Evolutionary conservation across 148 eudicot genomes (phyloP).

Genomic region (Oxyria digyna): DNA sequence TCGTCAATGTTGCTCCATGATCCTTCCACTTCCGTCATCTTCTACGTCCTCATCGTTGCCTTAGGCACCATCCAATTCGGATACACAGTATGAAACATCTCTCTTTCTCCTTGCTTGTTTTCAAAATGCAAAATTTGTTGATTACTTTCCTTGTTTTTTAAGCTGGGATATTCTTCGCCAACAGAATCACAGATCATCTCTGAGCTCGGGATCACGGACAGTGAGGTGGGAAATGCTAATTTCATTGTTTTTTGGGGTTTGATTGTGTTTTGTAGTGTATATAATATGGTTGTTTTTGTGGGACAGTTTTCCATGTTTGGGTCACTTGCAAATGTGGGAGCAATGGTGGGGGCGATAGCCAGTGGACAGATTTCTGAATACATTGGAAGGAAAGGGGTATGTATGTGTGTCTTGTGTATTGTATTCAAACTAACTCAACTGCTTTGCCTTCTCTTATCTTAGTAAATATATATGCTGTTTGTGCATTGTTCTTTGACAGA

Average conservation of each 20-base stretch:
- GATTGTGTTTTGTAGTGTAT: too few species aligned
- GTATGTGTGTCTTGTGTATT: too few species aligned
- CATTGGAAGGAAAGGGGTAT: slow-evolving; percentile 88
- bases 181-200: slow-evolving; percentile 54
- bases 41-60: slow-evolving; percentile 64
- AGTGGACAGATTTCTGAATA: slow-evolving; percentile 83
- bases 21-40: slow-evolving; percentile 43
- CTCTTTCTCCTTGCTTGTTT: too few species aligned
- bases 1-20: slow-evolving; percentile 51
- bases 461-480: too few species aligned
- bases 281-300: too few species aligned
- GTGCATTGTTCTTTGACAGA: too few species aligned
- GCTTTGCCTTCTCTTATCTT: background rate
- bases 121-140: too few species aligned
- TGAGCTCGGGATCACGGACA: slow-evolving; percentile 56
- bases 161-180: slow-evolving; percentile 90
- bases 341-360: slow-evolving; percentile 94
- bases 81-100: slow-evolving; percentile 40
- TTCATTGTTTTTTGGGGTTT: slow-evolving; percentile 68
- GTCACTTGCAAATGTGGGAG: slow-evolving; percentile 82
- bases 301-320: slow-evolving; percentile 77
- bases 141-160: slow-evolving; percentile 2
- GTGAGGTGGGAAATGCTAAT: too few species aligned
- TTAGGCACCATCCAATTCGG: slow-evolving; percentile 86
- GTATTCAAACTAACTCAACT: too few species aligned